Evolutionary conservation across 139 green algal genomes (phyloP).

Genomic region (Picochlorum sp.): DNA sequence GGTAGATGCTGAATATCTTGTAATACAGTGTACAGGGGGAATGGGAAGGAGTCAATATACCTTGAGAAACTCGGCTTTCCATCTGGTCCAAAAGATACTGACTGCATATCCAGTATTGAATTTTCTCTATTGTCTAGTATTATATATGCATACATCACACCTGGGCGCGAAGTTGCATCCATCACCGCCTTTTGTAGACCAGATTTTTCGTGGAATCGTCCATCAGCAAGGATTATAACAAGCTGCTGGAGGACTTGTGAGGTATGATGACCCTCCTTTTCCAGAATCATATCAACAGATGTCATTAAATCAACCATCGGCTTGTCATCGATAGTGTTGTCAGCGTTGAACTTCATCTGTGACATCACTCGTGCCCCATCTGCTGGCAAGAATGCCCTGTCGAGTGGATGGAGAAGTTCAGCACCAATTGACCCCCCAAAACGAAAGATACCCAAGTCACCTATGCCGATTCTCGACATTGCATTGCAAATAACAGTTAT

Average conservation of each 20-base stretch:
- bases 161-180: constrained; percentile 41
- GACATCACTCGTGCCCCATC: constrained; percentile 60
- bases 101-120: constrained; percentile 86
- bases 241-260: constrained; percentile 70
- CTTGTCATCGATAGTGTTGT: constrained; percentile 91
- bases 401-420: constrained; percentile 71
- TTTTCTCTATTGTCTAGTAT: constrained; percentile 61
- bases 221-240: constrained; percentile 93
- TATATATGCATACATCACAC: constrained; percentile 88
- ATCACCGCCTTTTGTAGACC: constrained; percentile 55
- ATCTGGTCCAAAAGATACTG: constrained; percentile 68
- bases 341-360: constrained; percentile 63
- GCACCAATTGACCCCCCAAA: constrained; percentile 77
- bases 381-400: constrained; percentile 73
- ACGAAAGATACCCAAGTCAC: constrained; percentile 81
- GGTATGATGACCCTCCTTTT: constrained; percentile 9
- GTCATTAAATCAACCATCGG: constrained; percentile 83
- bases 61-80: constrained; percentile 82
- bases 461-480: constrained; percentile 84
- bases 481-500: constrained; percentile 74
- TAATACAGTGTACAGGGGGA: constrained; percentile 95
- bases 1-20: constrained; percentile 80
- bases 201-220: constrained; percentile 95
- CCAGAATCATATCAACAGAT: constrained; percentile 61
- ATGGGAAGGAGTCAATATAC: constrained; percentile 98